phyloP scores from a whole-genome alignment of 495 filamentous ascomycete genomes.

The Penicillium coffeae region DNA sequence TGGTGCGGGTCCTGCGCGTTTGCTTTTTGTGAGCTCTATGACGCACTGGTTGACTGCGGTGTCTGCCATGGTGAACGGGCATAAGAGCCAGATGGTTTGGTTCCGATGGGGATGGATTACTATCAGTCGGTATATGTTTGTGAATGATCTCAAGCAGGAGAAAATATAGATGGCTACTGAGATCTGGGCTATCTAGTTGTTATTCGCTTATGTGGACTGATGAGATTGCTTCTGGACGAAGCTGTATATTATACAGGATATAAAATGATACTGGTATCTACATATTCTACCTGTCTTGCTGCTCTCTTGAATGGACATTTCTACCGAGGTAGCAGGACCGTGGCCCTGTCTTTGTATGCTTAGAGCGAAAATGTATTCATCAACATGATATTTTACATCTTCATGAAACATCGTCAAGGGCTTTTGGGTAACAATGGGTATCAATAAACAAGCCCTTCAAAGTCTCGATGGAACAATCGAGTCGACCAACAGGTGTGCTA shows the following conservation, averaged over 20 bases:
- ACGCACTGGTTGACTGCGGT: conserved; percentile 62
- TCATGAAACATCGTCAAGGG: too few relatives aligned
- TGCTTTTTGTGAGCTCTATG: conserved; percentile 68
- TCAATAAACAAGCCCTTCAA: background rate
- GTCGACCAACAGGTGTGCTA: background rate
- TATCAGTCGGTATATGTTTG: conserved; percentile 87
- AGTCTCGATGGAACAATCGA: background rate
- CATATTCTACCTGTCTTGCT: too few relatives aligned
- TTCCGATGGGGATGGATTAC: conserved; percentile 96
- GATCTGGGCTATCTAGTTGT: too few relatives aligned
- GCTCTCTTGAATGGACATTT: too few relatives aligned
- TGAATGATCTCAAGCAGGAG: conserved; percentile 82
- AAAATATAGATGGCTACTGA: too few relatives aligned
- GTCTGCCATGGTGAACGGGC: conserved; percentile 79
- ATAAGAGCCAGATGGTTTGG: conserved; percentile 97
- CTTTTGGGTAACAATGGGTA: background rate
- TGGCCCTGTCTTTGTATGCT: too few relatives aligned
- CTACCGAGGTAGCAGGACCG: too few relatives aligned
- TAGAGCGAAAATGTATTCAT: too few relatives aligned
- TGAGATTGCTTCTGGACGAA: too few relatives aligned
- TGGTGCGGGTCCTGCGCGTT: conserved; percentile 37
- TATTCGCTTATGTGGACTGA: background rate
- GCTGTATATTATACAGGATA: too few relatives aligned
- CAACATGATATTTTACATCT: background rate
- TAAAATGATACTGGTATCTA: too few relatives aligned